These are phyloP conservation scores for Panaeolus cyanescens DNA, from an alignment of 768 basidiomycete species.

Conservation along the genomic window DNA sequence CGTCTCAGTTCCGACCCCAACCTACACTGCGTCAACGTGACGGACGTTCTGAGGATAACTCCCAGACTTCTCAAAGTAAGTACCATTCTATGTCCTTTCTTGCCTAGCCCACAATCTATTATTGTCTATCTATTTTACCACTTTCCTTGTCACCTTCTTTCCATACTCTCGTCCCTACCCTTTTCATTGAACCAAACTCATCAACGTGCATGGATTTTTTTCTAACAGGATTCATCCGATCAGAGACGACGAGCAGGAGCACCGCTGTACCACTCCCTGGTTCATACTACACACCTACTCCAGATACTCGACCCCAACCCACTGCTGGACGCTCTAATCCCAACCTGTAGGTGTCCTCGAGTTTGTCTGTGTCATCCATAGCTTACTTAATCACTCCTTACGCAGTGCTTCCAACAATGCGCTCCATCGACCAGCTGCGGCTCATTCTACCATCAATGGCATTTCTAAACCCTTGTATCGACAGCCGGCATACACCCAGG, in stretches of 20 bases:
- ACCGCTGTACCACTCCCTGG: slow-evolving; percentile 14
- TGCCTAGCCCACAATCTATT: no score
- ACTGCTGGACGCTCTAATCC: slow-evolving; percentile 6
- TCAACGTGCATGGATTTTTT: neutral
- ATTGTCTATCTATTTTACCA: neutral
- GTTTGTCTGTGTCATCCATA: neutral
- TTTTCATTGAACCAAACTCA: neutral
- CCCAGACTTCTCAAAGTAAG: neutral
- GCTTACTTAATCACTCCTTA: slow-evolving; percentile 15
- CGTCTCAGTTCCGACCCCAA: slow-evolving; percentile 27
- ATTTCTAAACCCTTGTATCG: slow-evolving; percentile 11
- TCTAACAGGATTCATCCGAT: neutral
- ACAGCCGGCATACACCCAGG: slow-evolving; percentile 13
- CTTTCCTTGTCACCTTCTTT: neutral
- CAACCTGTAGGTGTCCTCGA: slow-evolving; percentile 9
- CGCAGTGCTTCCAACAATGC: slow-evolving; percentile 4
- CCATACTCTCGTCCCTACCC: neutral
- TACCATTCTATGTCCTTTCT: neutral
- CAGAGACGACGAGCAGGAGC: neutral
- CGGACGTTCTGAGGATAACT: slow-evolving; percentile 27
- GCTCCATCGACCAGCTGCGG: neutral
- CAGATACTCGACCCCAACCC: slow-evolving; percentile 9
- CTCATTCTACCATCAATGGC: neutral
- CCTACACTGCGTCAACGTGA: slow-evolving; percentile 37
- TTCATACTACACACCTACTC: slow-evolving; percentile 15